Evolutionary conservation across 2,329 filamentous ascomycete genomes (phyloP).

Genomic region (Pseudogymnoascus sp.): DNA sequence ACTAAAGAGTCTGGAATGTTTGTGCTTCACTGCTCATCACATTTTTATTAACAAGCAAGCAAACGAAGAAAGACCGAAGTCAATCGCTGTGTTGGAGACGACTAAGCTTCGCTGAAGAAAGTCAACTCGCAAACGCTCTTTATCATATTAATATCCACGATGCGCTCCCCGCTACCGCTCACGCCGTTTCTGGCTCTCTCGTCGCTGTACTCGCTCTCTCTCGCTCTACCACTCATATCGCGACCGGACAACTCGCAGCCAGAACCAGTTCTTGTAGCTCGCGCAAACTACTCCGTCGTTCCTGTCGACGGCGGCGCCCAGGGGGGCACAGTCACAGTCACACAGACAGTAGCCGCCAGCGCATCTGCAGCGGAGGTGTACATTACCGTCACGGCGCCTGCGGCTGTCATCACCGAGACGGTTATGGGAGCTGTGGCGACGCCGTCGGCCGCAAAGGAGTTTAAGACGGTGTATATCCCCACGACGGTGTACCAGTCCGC

Average conservation of each 20-base stretch:
- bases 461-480: background rate
- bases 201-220: background rate
- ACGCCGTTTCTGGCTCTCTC: background rate
- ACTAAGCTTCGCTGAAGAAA: background rate
- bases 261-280: constrained; percentile 16
- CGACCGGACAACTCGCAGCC: background rate
- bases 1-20: background rate
- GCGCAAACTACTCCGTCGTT: constrained; percentile 32
- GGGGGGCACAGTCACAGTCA: constrained; percentile 17
- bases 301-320: constrained; percentile 30
- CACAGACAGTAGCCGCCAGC: constrained; percentile 23
- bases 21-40: background rate
- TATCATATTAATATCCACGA: background rate
- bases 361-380: constrained; percentile 24
- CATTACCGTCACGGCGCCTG: constrained; percentile 24
- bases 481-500: background rate
- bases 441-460: constrained; percentile 19
- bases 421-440: constrained; percentile 27
- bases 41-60: background rate
- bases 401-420: constrained; percentile 17
- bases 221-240: background rate
- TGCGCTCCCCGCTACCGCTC: background rate
- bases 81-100: background rate
- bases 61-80: background rate
- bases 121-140: background rate